Conservation (phyloP, 345 rosid species). For the Tarenaya hassleriana region DNA sequence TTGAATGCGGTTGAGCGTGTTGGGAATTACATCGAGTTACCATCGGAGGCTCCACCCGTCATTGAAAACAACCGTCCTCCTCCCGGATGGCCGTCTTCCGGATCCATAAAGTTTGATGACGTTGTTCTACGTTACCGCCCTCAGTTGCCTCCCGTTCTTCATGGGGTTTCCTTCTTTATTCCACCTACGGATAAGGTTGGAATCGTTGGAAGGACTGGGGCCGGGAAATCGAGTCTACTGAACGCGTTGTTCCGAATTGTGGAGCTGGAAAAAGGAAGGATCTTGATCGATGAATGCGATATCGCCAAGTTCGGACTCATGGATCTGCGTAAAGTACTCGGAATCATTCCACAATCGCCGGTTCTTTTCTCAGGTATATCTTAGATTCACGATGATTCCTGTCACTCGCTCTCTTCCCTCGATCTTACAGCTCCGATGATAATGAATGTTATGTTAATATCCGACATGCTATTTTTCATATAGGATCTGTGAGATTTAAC, state of each 20-base stretch:
- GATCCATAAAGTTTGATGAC: constrained; percentile 80
- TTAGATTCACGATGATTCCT: background rate
- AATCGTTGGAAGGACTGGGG: constrained; percentile 98
- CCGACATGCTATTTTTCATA: constrained; percentile 15
- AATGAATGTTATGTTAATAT: constrained; percentile 2
- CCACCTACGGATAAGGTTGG: constrained; percentile 93
- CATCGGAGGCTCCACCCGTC: constrained; percentile 79
- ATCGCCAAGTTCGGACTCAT: constrained; percentile 69
- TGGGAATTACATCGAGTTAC: constrained; percentile 75
- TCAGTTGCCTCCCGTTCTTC: constrained; percentile 91
- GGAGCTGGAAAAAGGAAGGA: constrained; percentile 89
- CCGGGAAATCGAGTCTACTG: constrained; percentile 96
- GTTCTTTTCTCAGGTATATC: constrained; percentile 93
- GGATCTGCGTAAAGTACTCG: constrained; percentile 94
- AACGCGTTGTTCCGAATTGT: constrained; percentile 93
- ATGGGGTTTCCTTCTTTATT: constrained; percentile 70
- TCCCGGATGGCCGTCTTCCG: constrained; percentile 99
- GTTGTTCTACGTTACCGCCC: constrained; percentile 92
- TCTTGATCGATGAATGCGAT: constrained; percentile 78
- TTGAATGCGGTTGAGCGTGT: constrained; percentile 93
- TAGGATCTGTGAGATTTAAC: constrained; percentile 92
- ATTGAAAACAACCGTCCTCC: constrained; percentile 89
- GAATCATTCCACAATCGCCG: constrained; percentile 97
- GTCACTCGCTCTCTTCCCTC: constrained; percentile 2
- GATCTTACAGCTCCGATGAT: background rate